Conservation (phyloP, 768 basidiomycete genomes). For the Boletus rufocinnamomeus region DNA sequence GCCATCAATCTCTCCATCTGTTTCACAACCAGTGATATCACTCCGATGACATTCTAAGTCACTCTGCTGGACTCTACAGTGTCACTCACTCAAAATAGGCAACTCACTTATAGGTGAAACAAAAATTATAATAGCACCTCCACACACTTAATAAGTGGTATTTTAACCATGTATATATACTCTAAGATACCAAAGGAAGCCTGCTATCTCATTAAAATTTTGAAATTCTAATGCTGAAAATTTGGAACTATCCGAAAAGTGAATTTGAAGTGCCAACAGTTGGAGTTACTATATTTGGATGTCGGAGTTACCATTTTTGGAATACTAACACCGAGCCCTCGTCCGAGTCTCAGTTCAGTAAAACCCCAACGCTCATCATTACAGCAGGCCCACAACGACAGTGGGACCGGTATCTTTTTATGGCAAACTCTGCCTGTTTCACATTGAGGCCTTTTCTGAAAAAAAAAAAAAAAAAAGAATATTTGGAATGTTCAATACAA, state of each 20-base stretch:
- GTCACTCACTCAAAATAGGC: too few species aligned
- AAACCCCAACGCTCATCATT: background rate
- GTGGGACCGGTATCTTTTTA: slow-evolving; percentile 2
- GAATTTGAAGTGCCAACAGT: background rate
- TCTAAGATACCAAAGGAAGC: background rate
- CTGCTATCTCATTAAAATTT: slow-evolving; percentile 1
- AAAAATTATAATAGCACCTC: background rate
- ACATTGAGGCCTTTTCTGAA: background rate
- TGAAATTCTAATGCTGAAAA: background rate
- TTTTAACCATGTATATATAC: background rate
- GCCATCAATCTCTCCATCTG: too few species aligned
- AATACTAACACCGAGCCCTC: too few species aligned
- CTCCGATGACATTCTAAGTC: too few species aligned
- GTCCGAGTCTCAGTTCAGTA: background rate
- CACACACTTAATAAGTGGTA: background rate
- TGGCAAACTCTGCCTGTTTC: background rate
- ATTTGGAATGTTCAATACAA: too few species aligned
- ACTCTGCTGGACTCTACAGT: too few species aligned
- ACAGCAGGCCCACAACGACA: background rate
- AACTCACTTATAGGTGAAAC: too few species aligned
- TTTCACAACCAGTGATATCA: too few species aligned
- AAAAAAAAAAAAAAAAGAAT: too few species aligned
- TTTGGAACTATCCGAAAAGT: background rate
- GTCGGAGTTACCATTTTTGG: background rate
- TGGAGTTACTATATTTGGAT: background rate